Percentiles rank a stretch among this genome's conserved stretches.
Conservation (phyloP, 2,329 filamentous ascomycete genomes). For the Cladosporium phlei region DNA sequence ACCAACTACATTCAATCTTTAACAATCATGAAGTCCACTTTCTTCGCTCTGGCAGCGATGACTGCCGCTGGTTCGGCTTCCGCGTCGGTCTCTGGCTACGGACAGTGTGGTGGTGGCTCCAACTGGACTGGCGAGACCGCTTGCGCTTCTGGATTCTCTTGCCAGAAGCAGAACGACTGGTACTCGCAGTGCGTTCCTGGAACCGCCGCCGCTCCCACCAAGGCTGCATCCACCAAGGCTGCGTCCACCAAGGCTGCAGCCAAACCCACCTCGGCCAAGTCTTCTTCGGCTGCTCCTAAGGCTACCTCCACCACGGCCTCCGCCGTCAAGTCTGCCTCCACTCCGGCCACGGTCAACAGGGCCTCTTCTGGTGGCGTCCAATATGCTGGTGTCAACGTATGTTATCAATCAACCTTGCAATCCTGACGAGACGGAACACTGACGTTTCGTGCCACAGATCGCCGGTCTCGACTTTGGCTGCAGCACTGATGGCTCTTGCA, state of each 20-base stretch:
- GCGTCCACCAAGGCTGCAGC: conserved; percentile 16
- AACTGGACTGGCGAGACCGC: conserved; percentile 27
- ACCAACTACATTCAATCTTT: conserved; percentile 11
- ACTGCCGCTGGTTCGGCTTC: conserved; percentile 12
- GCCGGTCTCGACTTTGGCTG: conserved; percentile 33
- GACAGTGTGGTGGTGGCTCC: conserved; percentile 28
- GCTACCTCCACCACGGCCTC: neutral
- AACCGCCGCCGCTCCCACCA: conserved; percentile 8
- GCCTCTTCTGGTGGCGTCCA: conserved; percentile 22
- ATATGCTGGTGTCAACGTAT: conserved; percentile 29
- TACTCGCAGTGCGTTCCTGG: conserved; percentile 31
- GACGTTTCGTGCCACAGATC: conserved; percentile 17
- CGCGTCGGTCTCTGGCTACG: conserved; percentile 17
- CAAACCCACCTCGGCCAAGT: conserved; percentile 17
- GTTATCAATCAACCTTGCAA: neutral
- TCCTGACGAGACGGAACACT: neutral
- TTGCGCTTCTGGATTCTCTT: conserved; percentile 30
- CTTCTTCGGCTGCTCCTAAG: conserved; percentile 15
- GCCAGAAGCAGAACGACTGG: conserved; percentile 24
- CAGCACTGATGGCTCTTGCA: conserved; percentile 38
- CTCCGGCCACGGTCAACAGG: neutral
- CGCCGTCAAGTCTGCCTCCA: neutral
- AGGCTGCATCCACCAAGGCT: conserved; percentile 17
- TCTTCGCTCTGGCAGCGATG: conserved; percentile 14
- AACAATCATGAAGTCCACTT: conserved; percentile 5